phyloP scores from a whole-genome alignment of 2,329 filamentous ascomycete species.

The Alternaria sp. region DNA sequence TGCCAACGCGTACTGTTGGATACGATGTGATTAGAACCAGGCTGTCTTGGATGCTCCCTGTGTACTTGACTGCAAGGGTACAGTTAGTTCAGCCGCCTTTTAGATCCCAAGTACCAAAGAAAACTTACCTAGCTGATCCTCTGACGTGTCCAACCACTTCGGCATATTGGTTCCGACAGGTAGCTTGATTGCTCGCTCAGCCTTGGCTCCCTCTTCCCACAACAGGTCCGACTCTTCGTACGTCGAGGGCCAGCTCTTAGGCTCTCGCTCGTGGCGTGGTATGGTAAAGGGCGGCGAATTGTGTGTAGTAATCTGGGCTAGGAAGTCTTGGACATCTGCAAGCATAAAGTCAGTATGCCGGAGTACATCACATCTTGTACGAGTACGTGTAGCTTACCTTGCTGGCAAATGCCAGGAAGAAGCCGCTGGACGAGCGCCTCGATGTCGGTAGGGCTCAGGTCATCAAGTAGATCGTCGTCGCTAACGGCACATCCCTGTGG shows the following conservation, averaged over 20 bases:
- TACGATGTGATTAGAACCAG: rapidly evolving
- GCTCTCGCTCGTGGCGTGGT: background rate
- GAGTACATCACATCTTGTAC: background rate
- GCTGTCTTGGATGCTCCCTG: background rate
- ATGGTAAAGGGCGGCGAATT: background rate
- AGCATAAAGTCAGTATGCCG: background rate
- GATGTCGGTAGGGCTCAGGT: background rate
- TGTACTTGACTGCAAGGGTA: background rate
- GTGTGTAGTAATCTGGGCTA: background rate
- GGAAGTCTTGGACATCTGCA: background rate
- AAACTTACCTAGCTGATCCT: background rate
- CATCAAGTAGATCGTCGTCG: background rate
- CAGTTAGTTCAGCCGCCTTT: background rate
- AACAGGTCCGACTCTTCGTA: background rate
- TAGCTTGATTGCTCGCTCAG: background rate
- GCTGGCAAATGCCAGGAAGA: background rate
- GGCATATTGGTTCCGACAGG: background rate
- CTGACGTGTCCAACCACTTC: background rate
- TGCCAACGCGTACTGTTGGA: background rate
- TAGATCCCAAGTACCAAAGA: background rate
- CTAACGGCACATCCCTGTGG: background rate
- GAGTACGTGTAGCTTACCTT: background rate
- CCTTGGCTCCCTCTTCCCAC: background rate
- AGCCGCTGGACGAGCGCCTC: background rate
- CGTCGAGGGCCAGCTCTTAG: background rate